phyloP scores from a whole-genome alignment of 78 protist genomes.

The Emiliania huxleyi region DNA sequence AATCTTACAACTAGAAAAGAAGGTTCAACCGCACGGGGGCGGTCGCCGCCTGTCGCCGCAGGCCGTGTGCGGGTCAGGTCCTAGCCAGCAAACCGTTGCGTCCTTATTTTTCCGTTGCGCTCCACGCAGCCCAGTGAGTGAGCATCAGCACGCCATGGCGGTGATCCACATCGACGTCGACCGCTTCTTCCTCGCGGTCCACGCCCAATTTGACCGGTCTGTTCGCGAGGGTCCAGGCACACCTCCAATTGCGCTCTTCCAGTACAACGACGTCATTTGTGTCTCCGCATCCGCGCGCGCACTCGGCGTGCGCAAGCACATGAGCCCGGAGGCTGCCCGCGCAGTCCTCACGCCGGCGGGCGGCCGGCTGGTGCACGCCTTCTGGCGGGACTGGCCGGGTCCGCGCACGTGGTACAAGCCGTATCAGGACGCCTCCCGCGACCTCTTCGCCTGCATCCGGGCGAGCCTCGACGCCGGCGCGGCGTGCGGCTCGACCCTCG shows the following conservation, averaged over 20 bases:
- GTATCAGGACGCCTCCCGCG: neutral
- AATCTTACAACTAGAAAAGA: too few relatives aligned
- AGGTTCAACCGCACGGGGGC: too few relatives aligned
- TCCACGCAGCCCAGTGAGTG: too few relatives aligned
- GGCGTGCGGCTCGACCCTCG: neutral
- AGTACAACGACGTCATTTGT: conserved; percentile 15
- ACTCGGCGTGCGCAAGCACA: neutral
- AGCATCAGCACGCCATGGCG: too few relatives aligned
- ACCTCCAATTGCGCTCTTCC: neutral
- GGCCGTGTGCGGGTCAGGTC: too few relatives aligned
- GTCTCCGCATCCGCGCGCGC: neutral
- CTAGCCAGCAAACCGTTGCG: too few relatives aligned
- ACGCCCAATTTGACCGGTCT: too few relatives aligned
- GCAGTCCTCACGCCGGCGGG: neutral
- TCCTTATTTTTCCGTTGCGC: too few relatives aligned
- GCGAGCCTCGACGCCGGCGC: neutral
- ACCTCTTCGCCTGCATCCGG: neutral
- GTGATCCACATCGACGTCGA: conserved; percentile 9
- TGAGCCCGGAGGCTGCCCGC: neutral
- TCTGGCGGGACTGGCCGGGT: conserved; percentile 21
- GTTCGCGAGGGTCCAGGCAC: neutral
- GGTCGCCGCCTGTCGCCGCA: too few relatives aligned
- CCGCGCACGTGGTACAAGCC: neutral
- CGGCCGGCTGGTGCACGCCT: conserved; percentile 9
- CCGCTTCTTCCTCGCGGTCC: neutral